Conservation (phyloP, 768 basidiomycete species). For the Tulasnella sp. region DNA sequence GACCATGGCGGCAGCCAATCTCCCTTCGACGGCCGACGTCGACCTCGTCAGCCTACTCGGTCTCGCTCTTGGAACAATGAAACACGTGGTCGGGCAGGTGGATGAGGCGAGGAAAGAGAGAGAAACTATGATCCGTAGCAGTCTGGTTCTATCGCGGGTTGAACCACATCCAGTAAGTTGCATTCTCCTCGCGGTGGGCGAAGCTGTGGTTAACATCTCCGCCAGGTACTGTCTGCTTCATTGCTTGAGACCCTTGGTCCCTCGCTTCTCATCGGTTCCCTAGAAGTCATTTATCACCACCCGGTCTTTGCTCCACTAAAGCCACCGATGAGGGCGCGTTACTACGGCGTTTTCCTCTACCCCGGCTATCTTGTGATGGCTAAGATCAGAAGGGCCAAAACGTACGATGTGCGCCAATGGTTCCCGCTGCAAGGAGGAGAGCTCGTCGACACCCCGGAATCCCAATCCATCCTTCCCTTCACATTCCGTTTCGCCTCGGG, state of each 20-base stretch:
- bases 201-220: background rate
- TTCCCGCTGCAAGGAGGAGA: constrained; percentile 73
- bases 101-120: constrained; percentile 72
- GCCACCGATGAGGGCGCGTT: constrained; percentile 66
- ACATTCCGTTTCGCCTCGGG: constrained; percentile 69
- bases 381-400: constrained; percentile 70
- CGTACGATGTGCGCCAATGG: constrained; percentile 87
- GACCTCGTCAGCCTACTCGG: background rate
- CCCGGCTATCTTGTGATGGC: constrained; percentile 77
- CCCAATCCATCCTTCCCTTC: constrained; percentile 64
- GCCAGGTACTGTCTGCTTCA: constrained; percentile 17
- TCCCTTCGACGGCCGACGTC: constrained; percentile 8
- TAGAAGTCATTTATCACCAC: constrained; percentile 80
- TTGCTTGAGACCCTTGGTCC: constrained; percentile 62
- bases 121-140: constrained; percentile 61
- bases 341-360: constrained; percentile 88
- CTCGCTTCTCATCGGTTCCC: constrained; percentile 74
- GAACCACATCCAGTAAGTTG: constrained; percentile 33
- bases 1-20: background rate
- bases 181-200: background rate
- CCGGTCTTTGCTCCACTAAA: constrained; percentile 46
- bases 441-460: constrained; percentile 60
- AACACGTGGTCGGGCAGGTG: constrained; percentile 67
- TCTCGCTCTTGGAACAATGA: constrained; percentile 58
- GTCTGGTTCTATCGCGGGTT: constrained; percentile 65